Evolutionary conservation across 2,329 filamentous ascomycete genomes (phyloP).

Genomic region (Eutypa lata): DNA sequence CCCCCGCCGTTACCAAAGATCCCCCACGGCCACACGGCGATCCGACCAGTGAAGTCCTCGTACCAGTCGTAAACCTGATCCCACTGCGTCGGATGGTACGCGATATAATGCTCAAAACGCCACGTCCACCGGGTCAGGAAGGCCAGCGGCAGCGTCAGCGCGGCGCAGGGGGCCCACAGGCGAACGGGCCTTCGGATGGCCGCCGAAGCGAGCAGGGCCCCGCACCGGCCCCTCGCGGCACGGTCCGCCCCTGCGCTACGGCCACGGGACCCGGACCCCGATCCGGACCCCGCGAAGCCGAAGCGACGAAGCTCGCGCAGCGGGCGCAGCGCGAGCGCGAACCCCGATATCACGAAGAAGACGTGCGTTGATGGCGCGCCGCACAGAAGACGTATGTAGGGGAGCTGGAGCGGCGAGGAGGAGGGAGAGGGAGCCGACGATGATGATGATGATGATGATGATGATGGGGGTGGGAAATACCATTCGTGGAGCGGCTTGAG

Average conservation of each 20-base stretch:
- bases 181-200: slow-evolving; percentile 45
- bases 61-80: slow-evolving; percentile 26
- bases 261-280: no score
- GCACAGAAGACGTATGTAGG: slow-evolving; percentile 40
- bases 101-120: no score
- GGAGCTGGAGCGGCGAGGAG: slow-evolving; percentile 39
- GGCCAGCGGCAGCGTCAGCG: slow-evolving; percentile 29
- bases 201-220: slow-evolving; percentile 40
- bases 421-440: slow-evolving; percentile 10
- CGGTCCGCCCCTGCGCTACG: no score
- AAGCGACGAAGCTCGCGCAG: slow-evolving; percentile 38
- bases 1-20: no score
- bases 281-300: no score
- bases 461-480: slow-evolving; percentile 18
- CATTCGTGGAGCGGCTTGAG: slow-evolving; percentile 12
- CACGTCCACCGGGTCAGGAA: no score
- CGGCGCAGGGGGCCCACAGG: slow-evolving; percentile 43
- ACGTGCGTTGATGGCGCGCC: slow-evolving; percentile 48
- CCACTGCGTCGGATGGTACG: slow-evolving; percentile 10
- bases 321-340: slow-evolving; percentile 43
- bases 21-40: slow-evolving; percentile 16
- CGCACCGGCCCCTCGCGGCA: slow-evolving; percentile 27
- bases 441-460: no score
- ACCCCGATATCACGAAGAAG: slow-evolving; percentile 51
- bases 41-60: slow-evolving; percentile 15